Evolutionary conservation across 768 basidiomycete genomes (phyloP).

Genomic region (Neoboletus magnificus): DNA sequence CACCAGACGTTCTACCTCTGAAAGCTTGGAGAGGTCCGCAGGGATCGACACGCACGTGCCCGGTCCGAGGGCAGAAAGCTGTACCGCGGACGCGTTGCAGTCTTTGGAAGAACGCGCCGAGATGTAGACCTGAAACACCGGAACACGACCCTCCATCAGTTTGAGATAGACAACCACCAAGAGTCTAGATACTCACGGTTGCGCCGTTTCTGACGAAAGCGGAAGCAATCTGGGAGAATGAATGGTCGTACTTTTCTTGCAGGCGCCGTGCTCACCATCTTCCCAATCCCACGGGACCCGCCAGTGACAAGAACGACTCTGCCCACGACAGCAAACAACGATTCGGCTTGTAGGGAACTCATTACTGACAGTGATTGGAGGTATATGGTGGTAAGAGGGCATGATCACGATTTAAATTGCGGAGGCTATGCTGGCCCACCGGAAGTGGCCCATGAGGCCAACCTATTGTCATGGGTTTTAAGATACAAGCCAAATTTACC

Average conservation of each 20-base stretch:
- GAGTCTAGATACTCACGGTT: conserved; percentile 34
- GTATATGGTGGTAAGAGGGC: not conserved
- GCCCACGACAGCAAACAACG: conserved; percentile 49
- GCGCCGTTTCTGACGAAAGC: conserved; percentile 64
- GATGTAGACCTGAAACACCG: conserved; percentile 51
- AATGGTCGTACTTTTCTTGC: conserved; percentile 1
- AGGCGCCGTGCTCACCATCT: conserved; percentile 43
- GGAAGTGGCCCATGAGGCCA: not conserved
- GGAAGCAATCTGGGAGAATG: conserved; percentile 49
- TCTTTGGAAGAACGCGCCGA: conserved; percentile 53
- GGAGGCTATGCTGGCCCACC: not conserved
- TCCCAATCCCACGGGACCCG: conserved; percentile 63
- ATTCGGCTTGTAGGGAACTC: conserved; percentile 35
- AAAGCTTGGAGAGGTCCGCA: conserved; percentile 50
- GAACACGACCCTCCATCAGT: not conserved
- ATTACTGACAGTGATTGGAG: conserved; percentile 21
- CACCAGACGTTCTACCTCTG: conserved; percentile 53
- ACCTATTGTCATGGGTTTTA: conserved; percentile 18
- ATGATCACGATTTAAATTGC: not conserved
- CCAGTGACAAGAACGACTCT: conserved; percentile 63
- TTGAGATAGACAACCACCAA: conserved; percentile 6
- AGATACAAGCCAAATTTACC: conserved; percentile 10
- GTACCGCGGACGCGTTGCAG: conserved; percentile 48
- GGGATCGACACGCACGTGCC: conserved; percentile 53
- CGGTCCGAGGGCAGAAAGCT: conserved; percentile 51